Percentiles rank a stretch among this genome's conserved stretches.
Evolutionary conservation across 2,329 filamentous ascomycete species (phyloP).

Genomic region (Metarhizium humberi): DNA sequence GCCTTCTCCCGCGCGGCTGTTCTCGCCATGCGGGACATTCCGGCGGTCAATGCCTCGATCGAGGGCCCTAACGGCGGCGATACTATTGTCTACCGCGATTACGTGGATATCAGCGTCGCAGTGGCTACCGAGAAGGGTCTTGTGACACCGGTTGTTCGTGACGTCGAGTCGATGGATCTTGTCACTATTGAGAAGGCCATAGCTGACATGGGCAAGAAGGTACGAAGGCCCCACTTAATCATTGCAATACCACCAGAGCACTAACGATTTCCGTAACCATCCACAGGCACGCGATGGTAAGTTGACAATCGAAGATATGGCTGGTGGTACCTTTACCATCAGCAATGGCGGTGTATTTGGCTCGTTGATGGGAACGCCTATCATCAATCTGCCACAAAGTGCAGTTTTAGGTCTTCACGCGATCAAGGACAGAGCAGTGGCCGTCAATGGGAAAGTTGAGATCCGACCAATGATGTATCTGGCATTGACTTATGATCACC

Average conservation of each 20-base stretch:
- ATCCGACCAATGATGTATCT: slow-evolving; percentile 99
- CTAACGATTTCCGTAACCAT: neutral
- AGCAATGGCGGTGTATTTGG: slow-evolving; percentile 97
- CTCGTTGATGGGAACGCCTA: slow-evolving; percentile 93
- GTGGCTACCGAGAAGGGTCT: slow-evolving; percentile 97
- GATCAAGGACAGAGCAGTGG: slow-evolving; percentile 90
- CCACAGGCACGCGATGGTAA: slow-evolving; percentile 82
- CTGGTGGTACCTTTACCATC: slow-evolving; percentile 95
- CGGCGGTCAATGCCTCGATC: slow-evolving; percentile 90
- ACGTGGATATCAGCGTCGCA: slow-evolving; percentile 94
- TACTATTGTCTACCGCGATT: slow-evolving; percentile 96
- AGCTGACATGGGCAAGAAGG: slow-evolving; percentile 93
- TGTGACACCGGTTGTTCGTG: slow-evolving; percentile 92
- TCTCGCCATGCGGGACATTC: slow-evolving; percentile 90
- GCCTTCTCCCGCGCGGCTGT: slow-evolving; percentile 87
- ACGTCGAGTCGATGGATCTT: slow-evolving; percentile 81
- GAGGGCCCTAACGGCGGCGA: slow-evolving; percentile 92
- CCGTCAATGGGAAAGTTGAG: slow-evolving; percentile 86
- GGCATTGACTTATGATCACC: slow-evolving; percentile 94
- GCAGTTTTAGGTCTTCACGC: slow-evolving; percentile 89
- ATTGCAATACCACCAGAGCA: neutral
- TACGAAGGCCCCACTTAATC: slow-evolving; percentile 24
- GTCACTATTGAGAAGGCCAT: slow-evolving; percentile 85
- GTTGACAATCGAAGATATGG: slow-evolving; percentile 98
- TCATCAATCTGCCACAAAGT: slow-evolving; percentile 94